Evolutionary conservation across 306 rosid genomes (phyloP), one percentile per base, ranked within the genome.

Genomic region (Echinosophora koreensis): DNA sequence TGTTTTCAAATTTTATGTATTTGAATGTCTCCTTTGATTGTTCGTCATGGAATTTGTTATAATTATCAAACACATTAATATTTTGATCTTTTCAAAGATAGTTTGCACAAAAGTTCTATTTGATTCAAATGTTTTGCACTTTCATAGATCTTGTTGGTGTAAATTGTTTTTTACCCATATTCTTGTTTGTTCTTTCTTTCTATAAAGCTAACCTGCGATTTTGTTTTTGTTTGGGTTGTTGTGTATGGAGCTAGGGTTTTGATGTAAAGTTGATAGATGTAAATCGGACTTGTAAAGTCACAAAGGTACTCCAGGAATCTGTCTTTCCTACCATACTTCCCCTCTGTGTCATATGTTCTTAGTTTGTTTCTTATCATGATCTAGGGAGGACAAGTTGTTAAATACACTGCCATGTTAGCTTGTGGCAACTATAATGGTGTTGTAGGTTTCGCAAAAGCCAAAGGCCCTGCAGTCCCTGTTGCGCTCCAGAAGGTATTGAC

Each of bases 341-440:
- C 3, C 12, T n/a, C n/a, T 54, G 18, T 72, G 37, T 42, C 64
- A 11, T 63, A 6, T 71, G 42, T 49, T 66, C 63, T 68, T 70
- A 79, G 64, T 49, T 67, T 87, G 72, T 76, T 65, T 81, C 34
- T 80, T 78, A 60, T 50, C 58, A 17, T 73, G 37, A 44, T 73
- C 44, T 77, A 94, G 98, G 98, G 97, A 34, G 98, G 98, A 46
- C 96, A 91, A 88, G 93, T 94, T 80, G 73, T 86, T 17, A 92
- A 92, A 83, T 94, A 86, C 84, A 67, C 91, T 82, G 98, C 97
- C 61, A 85, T 94, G 76, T 58, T 94, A 81, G 97, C 94, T 63
- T 94, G 97, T 83, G 98, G 98, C 77, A 94, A 94, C 83, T 94
- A 89, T 83, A 88, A 92, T 4, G 98, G 98, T 37, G 88, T 90